Conservation (phyloP, 2,329 filamentous ascomycete genomes). For the Colletotrichum lentis region DNA sequence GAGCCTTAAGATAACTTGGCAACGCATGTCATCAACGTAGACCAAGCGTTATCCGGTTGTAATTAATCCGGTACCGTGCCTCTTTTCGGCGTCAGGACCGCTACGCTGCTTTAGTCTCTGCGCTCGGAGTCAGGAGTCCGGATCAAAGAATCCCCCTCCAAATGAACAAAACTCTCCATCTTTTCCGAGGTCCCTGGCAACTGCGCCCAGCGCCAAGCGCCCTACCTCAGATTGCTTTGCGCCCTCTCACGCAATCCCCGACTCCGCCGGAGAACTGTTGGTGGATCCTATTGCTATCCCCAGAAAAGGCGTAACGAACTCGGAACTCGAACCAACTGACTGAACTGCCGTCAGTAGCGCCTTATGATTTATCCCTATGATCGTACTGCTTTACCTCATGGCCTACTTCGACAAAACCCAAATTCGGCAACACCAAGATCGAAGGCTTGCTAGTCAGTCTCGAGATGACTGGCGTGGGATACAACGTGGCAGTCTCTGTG, state of each 20-base stretch:
- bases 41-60: background rate
- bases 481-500: constrained; percentile 66
- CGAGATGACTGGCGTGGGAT: constrained; percentile 61
- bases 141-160: background rate
- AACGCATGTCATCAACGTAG: background rate
- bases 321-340: background rate
- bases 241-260: constrained; percentile 24
- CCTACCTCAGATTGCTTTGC: constrained; percentile 16
- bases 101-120: background rate
- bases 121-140: no score
- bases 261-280: background rate
- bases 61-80: background rate
- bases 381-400: constrained; percentile 45
- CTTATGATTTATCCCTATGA: constrained; percentile 46
- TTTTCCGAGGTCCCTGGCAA: background rate
- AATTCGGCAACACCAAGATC: constrained; percentile 61
- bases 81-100: background rate
- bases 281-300: constrained; percentile 4
- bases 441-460: constrained; percentile 64
- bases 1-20: background rate
- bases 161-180: background rate
- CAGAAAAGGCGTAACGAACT: background rate
- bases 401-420: constrained; percentile 47
- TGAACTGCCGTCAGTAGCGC: constrained; percentile 37
- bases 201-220: constrained; percentile 10